Evolutionary conservation across 345 rosid genomes (phyloP).

Genomic region (Stellera chamaejasme): DNA sequence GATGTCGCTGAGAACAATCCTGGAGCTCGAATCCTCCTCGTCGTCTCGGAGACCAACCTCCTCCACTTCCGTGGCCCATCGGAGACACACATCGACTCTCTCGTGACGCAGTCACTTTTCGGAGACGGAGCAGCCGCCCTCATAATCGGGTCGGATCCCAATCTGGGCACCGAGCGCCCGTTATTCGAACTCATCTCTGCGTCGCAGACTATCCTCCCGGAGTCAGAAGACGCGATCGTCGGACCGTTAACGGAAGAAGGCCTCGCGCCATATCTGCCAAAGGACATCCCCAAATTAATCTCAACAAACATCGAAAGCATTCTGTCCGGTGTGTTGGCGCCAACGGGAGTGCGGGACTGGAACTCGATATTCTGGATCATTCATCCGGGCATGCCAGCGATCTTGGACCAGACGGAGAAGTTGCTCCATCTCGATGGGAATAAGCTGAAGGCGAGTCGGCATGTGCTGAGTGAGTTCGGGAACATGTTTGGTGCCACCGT

Average conservation of each 20-base stretch:
- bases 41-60: no score
- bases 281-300: not conserved
- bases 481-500: slow-evolving; percentile 2
- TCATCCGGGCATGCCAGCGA: not conserved
- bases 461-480: not conserved
- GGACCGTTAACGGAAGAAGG: not conserved
- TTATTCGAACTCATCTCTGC: not conserved
- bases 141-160: slow-evolving; percentile 3
- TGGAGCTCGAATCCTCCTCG: no score
- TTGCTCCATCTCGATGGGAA: not conserved
- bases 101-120: not conserved
- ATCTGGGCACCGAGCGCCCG: not conserved
- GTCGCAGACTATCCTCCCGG: not conserved
- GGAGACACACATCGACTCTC: not conserved
- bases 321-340: not conserved
- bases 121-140: slow-evolving; percentile 4
- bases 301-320: not conserved
- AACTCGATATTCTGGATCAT: slow-evolving; percentile 3
- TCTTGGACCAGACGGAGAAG: not conserved
- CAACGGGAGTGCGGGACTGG: not conserved
- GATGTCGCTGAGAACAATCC: slow-evolving; percentile 3
- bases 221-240: not conserved
- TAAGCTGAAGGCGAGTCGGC: not conserved
- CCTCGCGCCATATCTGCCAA: not conserved
- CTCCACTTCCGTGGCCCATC: not conserved